Conservation (phyloP, 2,329 filamentous ascomycete species). For the Gremmenia infestans region DNA sequence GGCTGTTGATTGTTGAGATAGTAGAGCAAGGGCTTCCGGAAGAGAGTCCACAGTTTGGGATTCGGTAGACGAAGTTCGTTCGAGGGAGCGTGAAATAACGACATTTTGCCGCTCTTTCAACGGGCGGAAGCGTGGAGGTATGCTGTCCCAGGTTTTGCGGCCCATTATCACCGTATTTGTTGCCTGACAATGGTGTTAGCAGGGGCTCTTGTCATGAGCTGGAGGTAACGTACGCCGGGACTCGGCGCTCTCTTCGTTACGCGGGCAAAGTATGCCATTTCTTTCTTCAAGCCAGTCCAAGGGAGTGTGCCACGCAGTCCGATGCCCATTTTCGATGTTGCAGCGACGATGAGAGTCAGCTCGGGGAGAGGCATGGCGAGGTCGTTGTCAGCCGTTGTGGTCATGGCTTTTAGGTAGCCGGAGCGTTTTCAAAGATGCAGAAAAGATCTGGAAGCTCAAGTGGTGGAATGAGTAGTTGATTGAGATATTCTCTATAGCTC, state of each 20-base stretch:
- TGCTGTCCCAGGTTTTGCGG: constrained; percentile 92
- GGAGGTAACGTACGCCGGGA: constrained; percentile 30
- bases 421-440: not conserved
- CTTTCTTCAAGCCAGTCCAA: constrained; percentile 82
- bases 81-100: constrained; percentile 60
- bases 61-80: constrained; percentile 2
- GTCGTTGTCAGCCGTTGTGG: not conserved
- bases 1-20: not conserved
- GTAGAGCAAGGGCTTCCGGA: constrained; percentile 3
- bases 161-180: constrained; percentile 89
- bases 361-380: constrained; percentile 36
- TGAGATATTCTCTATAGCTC: too few relatives aligned
- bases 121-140: constrained; percentile 73
- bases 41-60: constrained; percentile 8
- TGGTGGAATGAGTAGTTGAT: too few relatives aligned
- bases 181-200: constrained; percentile 10
- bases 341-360: constrained; percentile 89
- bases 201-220: not conserved
- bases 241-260: constrained; percentile 63
- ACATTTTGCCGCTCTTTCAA: constrained; percentile 77
- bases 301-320: constrained; percentile 74
- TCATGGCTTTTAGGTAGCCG: not conserved
- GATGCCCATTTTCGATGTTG: constrained; percentile 85
- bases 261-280: constrained; percentile 93
- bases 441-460: not conserved